These are phyloP conservation scores for Venturia aucupariae DNA, from an alignment of 2,329 filamentous ascomycete species.

Conservation along the genomic window DNA sequence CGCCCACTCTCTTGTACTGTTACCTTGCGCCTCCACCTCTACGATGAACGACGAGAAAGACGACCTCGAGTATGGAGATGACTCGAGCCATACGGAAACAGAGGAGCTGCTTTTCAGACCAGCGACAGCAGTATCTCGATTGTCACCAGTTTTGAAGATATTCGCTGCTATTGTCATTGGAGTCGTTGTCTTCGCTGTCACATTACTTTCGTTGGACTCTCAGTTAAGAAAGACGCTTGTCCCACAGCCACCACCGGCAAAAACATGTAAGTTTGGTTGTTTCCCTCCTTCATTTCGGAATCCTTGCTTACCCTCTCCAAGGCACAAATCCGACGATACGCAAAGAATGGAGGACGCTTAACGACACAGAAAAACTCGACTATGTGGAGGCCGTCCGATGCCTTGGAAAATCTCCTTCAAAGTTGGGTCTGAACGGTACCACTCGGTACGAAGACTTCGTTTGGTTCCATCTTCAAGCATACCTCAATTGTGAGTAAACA, in stretches of 20 bases:
- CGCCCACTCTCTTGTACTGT: background rate
- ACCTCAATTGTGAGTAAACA: background rate
- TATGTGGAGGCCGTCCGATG: constrained; percentile 13
- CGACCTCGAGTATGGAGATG: constrained; percentile 3
- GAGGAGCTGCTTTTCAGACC: constrained; percentile 2
- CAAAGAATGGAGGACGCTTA: constrained; percentile 3
- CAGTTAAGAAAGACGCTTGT: constrained; percentile 1
- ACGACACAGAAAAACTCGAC: background rate
- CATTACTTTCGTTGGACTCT: background rate
- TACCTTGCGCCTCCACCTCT: background rate
- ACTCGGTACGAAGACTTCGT: constrained; percentile 29
- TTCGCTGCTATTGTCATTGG: background rate
- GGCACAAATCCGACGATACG: constrained; percentile 5
- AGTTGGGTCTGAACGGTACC: constrained; percentile 19
- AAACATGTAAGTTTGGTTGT: constrained; percentile 1
- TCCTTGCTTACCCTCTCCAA: background rate
- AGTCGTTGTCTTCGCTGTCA: background rate
- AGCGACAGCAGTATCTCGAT: constrained; percentile 1
- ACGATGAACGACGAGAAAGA: constrained; percentile 5
- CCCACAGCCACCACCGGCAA: background rate
- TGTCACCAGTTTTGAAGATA: background rate
- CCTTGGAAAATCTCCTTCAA: constrained; percentile 4
- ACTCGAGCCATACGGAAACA: constrained; percentile 5
- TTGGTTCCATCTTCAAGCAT: constrained; percentile 21
- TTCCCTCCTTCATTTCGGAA: background rate